These are phyloP conservation scores for Cercospora sp. DNA, from an alignment of 2,329 filamentous ascomycete species.

Conservation along the genomic window DNA sequence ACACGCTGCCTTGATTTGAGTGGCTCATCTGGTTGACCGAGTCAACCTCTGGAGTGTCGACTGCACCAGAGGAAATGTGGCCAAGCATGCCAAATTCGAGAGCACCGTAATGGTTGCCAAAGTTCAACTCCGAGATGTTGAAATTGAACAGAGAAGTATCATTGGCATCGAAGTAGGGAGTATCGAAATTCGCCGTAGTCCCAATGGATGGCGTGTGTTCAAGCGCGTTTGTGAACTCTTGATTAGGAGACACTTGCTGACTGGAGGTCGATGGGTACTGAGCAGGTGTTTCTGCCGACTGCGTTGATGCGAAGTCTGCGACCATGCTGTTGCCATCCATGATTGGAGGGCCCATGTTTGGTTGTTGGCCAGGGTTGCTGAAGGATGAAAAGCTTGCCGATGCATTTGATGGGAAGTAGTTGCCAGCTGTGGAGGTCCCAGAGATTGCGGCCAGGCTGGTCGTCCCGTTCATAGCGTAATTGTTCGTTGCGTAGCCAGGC, in stretches of 20 bases:
- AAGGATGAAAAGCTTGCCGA: conserved; percentile 44
- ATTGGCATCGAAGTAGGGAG: conserved; percentile 78
- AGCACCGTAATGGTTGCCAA: conserved; percentile 93
- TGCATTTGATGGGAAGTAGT: conserved; percentile 47
- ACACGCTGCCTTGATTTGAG: conserved; percentile 31
- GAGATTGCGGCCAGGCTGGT: conserved; percentile 27
- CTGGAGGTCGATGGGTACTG: conserved; percentile 64
- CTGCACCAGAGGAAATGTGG: conserved; percentile 89
- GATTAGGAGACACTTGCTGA: conserved; percentile 50
- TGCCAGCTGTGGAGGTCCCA: conserved; percentile 24
- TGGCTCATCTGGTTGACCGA: conserved; percentile 36
- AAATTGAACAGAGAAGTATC: conserved; percentile 95
- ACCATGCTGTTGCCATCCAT: conserved; percentile 45
- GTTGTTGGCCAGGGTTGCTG: conserved; percentile 34
- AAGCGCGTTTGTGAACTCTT: conserved; percentile 51
- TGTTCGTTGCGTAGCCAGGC: conserved; percentile 74
- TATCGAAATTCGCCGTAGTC: conserved; percentile 50
- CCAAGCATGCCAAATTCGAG: conserved; percentile 95
- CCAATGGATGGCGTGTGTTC: conserved; percentile 44
- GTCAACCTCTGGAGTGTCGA: conserved; percentile 39
- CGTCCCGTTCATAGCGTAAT: conserved; percentile 50
- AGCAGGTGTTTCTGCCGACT: conserved; percentile 60
- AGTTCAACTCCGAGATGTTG: conserved; percentile 89
- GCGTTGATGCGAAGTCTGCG: conserved; percentile 62
- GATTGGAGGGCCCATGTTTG: conserved; percentile 45